These are phyloP conservation scores for Oidium heveae DNA, from an alignment of 2,329 filamentous ascomycete genomes.

Conservation along the genomic window DNA sequence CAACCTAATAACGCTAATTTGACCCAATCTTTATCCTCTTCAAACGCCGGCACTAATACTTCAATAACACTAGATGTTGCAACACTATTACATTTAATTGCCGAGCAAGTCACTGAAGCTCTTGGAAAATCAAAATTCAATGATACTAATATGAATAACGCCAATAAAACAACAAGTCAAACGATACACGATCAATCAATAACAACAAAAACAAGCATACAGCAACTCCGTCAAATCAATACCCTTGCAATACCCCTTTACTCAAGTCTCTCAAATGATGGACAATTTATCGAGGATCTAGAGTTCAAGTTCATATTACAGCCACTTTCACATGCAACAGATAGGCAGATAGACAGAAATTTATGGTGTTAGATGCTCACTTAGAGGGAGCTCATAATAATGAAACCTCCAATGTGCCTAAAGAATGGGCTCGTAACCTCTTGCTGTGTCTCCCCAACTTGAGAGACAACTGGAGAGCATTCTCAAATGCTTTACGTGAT, in stretches of 20 bases:
- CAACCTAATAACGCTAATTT: neutral
- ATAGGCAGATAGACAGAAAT: neutral
- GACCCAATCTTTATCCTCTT: neutral
- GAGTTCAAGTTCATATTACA: neutral
- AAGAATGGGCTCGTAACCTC: neutral
- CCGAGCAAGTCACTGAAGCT: too few relatives aligned
- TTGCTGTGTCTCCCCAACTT: neutral
- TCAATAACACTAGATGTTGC: neutral
- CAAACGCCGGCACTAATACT: neutral
- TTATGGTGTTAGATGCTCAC: neutral
- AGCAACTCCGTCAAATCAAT: neutral
- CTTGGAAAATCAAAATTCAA: neutral
- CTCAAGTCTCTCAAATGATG: neutral
- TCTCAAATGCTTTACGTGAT: neutral
- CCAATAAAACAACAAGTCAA: neutral
- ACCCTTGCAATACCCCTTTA: neutral
- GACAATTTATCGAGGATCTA: neutral
- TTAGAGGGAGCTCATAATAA: neutral
- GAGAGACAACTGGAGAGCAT: neutral
- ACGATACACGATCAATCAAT: neutral
- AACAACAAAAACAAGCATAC: neutral
- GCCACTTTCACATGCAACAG: neutral
- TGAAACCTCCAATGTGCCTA: neutral
- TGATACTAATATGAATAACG: neutral
- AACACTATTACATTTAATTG: neutral